Evolutionary conservation across 768 basidiomycete species (phyloP).

Genomic region (Tylopilus sp.): DNA sequence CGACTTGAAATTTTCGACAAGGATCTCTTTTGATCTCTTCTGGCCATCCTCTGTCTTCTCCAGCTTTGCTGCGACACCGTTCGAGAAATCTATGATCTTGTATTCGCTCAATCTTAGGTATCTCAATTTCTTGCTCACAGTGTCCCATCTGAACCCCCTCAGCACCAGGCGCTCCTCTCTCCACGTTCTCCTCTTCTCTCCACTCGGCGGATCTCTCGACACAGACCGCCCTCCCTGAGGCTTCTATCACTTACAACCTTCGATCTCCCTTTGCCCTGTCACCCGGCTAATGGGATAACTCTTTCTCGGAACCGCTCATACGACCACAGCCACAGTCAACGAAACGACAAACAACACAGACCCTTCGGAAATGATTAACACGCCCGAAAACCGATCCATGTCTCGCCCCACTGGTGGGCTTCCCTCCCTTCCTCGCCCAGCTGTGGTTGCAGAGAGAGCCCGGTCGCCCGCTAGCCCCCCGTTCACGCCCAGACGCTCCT

Average conservation of each 20-base stretch:
- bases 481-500: conserved; percentile 56
- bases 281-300: conserved; percentile 43
- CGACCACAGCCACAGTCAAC: neutral
- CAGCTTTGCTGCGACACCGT: conserved; percentile 1
- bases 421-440: conserved; percentile 44
- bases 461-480: conserved; percentile 58
- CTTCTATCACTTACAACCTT: conserved; percentile 19
- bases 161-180: conserved; percentile 30
- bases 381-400: conserved; percentile 64
- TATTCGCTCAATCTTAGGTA: conserved; percentile 34
- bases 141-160: conserved; percentile 2
- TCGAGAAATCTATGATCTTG: conserved; percentile 53
- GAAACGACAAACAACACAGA: neutral
- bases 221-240: conserved; percentile 78
- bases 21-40: conserved; percentile 5
- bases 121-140: neutral
- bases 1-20: conserved; percentile 6
- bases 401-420: conserved; percentile 64
- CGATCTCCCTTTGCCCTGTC: neutral
- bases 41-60: neutral
- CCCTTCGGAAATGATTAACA: conserved; percentile 51
- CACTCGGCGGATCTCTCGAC: conserved; percentile 58
- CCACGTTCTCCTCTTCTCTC: conserved; percentile 55
- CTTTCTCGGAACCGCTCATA: conserved; percentile 29
- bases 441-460: conserved; percentile 39